Base-by-base conservation (phyloP, 2,329 filamentous ascomycete genomes). In the Aspergillus intermedius region DNA sequence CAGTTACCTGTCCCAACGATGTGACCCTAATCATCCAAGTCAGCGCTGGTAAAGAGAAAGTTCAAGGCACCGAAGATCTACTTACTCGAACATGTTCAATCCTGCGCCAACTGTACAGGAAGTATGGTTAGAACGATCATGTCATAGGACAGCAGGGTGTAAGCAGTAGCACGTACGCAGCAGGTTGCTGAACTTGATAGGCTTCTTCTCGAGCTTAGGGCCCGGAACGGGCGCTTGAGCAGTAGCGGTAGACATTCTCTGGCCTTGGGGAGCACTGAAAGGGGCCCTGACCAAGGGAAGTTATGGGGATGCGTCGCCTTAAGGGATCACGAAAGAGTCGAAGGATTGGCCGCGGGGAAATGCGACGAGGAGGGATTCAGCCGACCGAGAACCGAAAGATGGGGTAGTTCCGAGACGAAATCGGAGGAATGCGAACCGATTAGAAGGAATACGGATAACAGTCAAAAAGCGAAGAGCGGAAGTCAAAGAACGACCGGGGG, bases 131-230 rank as follows among this genome's bases (percentile, higher is more conserved):
- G 52, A 54, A 60, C 64, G 56, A 66, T 8, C 30, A n/a, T 25
- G 19, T 40, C 37, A 40, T 40, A 5, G 17, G 7, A 40, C 37
- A 40, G 15, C 15, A 19, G 3, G 8, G 10, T 10, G 37, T 15
- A 40, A 19, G 10, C 15, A 41, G 37, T 34, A 41, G 34, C 34
- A 77, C 77, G 68, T 67, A 81, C 78, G 83, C 66, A 98, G 79
- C 81, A 98, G 74, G 78, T 98, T 98, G 79, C 90, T 95, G 81
- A 97, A 97, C 83, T 96, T 97, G 82, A 98, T 82, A 60, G 93
- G 93, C 83, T 97, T 97, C 87, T 97, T 97, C 86, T 96, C 91
- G 70, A 94, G 77, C 73, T 71, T 75, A 70, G 76, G 72, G 69
- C 75, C 74, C 37, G 74, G 66, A 68, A 74, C 69, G 37, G 37